Conservation (phyloP, 148 eudicot genomes). For the Chenopodium suecicum region DNA sequence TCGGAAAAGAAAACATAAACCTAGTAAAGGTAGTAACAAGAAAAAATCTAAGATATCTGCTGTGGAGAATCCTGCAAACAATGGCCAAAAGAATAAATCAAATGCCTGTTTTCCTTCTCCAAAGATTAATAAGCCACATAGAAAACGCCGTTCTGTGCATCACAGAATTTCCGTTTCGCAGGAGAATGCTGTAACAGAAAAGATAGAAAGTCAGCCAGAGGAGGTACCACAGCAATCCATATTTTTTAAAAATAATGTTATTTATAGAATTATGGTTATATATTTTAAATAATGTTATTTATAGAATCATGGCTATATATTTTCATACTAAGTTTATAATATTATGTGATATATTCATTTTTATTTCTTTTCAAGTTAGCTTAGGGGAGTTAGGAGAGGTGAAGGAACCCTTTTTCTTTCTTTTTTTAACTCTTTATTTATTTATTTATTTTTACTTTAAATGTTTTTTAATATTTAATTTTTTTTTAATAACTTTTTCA, state of each 20-base stretch:
- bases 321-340: neutral
- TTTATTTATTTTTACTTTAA: too few relatives aligned
- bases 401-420: neutral
- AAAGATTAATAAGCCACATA: slow-evolving; percentile 40
- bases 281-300: neutral
- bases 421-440: too few relatives aligned
- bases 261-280: neutral
- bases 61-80: slow-evolving; percentile 32
- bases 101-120: slow-evolving; percentile 29
- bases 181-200: slow-evolving; percentile 35
- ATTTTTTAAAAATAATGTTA: neutral
- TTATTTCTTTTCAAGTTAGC: neutral
- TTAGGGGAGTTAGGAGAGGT: neutral
- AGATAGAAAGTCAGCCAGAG: slow-evolving; percentile 31
- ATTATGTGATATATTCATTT: neutral
- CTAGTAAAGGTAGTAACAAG: slow-evolving; percentile 24
- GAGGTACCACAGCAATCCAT: slow-evolving; percentile 49
- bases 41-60: slow-evolving; percentile 45
- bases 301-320: neutral
- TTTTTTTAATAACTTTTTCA: too few relatives aligned
- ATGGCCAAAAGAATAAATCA: slow-evolving; percentile 30
- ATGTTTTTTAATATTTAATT: too few relatives aligned
- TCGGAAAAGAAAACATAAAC: slow-evolving; percentile 58
- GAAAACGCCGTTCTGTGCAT: slow-evolving; percentile 43
- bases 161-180: slow-evolving; percentile 37